phyloP scores from a whole-genome alignment of 1,284 basidiomycete species.

The Spongispora temasekensis region DNA sequence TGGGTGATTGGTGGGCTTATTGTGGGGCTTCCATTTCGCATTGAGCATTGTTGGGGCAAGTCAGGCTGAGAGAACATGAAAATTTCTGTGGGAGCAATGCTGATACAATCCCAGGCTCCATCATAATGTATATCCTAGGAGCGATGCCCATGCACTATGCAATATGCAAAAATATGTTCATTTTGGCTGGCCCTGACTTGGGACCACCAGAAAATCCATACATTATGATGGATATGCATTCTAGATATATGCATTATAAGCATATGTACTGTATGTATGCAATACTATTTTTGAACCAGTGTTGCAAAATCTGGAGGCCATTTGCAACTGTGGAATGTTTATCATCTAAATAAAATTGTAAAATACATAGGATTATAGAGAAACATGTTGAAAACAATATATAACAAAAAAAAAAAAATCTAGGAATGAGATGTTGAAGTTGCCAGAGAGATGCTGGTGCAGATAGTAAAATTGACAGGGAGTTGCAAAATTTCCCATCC shows the following conservation, averaged over 20 bases:
- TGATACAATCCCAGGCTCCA: neutral
- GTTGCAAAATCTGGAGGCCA: too few species aligned
- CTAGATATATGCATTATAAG: neutral
- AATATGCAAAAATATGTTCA: neutral
- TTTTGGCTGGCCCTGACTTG: neutral
- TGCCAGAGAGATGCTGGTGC: too few species aligned
- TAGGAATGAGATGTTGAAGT: too few species aligned
- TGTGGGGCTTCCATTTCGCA: neutral
- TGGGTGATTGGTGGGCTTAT: neutral
- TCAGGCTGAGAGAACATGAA: neutral
- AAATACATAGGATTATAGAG: too few species aligned
- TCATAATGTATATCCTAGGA: neutral
- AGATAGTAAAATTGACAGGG: too few species aligned
- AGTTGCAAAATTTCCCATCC: too few species aligned
- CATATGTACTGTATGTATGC: constrained; percentile 1
- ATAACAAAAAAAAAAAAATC: too few species aligned
- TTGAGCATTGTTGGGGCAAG: neutral
- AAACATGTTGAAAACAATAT: too few species aligned
- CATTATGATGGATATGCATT: neutral
- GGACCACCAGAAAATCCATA: neutral
- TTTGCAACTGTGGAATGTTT: too few species aligned
- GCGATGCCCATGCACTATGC: neutral
- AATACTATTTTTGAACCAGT: too few species aligned
- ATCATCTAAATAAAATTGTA: too few species aligned
- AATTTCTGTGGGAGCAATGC: neutral